A percentile compares a stretch with the other conserved stretches of the same genome.
phyloP scores from a whole-genome alignment of 2,329 filamentous ascomycete species.

The Diaporthe velutina region DNA sequence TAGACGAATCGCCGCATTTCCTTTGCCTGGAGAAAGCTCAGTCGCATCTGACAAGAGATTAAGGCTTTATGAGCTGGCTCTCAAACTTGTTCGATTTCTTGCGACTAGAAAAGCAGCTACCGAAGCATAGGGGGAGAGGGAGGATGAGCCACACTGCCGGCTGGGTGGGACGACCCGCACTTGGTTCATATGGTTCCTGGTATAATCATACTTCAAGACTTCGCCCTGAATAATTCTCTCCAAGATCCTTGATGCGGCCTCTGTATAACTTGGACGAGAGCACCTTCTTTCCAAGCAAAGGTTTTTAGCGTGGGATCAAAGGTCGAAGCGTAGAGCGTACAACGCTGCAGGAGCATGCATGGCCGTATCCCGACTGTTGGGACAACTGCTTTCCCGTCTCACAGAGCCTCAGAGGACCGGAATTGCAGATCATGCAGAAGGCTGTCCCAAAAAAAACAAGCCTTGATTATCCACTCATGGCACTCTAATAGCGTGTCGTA shows the following conservation, averaged over 20 bases:
- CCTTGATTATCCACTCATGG: not conserved
- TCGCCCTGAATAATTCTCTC: not conserved
- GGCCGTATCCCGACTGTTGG: not conserved
- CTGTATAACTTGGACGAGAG: not conserved
- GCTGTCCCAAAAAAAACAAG: not conserved
- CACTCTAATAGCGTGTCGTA: not conserved
- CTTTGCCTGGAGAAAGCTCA: not conserved
- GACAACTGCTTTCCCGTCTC: not conserved
- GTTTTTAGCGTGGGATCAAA: not conserved
- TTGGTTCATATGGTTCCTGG: not conserved
- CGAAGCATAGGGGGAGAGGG: not conserved
- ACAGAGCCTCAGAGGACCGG: not conserved
- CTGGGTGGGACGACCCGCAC: conserved; percentile 1
- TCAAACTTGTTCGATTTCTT: conserved; percentile 1
- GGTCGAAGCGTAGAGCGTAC: not conserved
- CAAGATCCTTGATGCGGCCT: not conserved
- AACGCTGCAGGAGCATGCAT: conserved; percentile 4
- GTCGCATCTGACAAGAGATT: not conserved
- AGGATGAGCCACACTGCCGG: not conserved
- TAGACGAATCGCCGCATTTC: not conserved
- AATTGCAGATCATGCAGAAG: not conserved
- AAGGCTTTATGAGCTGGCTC: not conserved
- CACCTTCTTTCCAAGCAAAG: not conserved
- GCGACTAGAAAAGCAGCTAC: conserved; percentile 7
- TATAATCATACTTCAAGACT: not conserved